These are phyloP conservation scores for Hyphopichia burtonii DNA, from an alignment of 1,139 yeast genomes.

Conservation along the genomic window DNA sequence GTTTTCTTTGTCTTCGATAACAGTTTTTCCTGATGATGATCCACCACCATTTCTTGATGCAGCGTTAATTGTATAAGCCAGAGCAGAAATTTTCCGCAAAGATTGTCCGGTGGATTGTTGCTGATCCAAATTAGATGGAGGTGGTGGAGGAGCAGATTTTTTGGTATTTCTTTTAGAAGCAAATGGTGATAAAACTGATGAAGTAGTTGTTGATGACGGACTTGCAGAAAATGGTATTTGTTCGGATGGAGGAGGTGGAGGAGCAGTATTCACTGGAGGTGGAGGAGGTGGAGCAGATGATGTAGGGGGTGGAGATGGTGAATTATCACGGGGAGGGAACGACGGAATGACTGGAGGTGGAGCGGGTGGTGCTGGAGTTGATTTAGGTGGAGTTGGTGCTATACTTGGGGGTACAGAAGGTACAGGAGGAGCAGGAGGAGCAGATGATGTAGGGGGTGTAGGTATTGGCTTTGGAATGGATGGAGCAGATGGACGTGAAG, in stretches of 20 bases:
- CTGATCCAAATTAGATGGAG: slow-evolving; percentile 35
- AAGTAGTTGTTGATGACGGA: slow-evolving; percentile 7
- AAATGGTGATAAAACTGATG: slow-evolving; percentile 4
- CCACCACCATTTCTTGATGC: slow-evolving; percentile 15
- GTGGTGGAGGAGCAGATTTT: slow-evolving; percentile 35
- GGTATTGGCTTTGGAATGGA: no score
- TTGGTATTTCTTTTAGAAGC: slow-evolving; percentile 1
- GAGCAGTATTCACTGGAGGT: slow-evolving; percentile 11
- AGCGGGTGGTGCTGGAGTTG: slow-evolving; percentile 4
- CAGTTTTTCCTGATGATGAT: slow-evolving; percentile 24
- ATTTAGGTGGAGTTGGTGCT: not conserved
- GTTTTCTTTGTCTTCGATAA: slow-evolving; percentile 60
- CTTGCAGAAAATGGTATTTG: slow-evolving; percentile 18
- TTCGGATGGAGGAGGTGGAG: slow-evolving; percentile 15
- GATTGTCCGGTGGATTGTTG: slow-evolving; percentile 51
- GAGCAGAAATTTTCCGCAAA: slow-evolving; percentile 54
- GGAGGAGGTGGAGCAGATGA: slow-evolving; percentile 11
- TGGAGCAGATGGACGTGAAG: slow-evolving; percentile 8
- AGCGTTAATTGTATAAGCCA: slow-evolving; percentile 52
- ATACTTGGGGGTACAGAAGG: slow-evolving; percentile 14
- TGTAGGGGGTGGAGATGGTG: slow-evolving; percentile 6
- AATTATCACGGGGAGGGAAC: slow-evolving; percentile 9
- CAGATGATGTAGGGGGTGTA: slow-evolving; percentile 14
- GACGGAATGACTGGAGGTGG: slow-evolving; percentile 8
- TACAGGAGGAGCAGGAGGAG: slow-evolving; percentile 14